Evolutionary conservation across 345 rosid species (phyloP).

Genomic region (Salix viminalis): DNA sequence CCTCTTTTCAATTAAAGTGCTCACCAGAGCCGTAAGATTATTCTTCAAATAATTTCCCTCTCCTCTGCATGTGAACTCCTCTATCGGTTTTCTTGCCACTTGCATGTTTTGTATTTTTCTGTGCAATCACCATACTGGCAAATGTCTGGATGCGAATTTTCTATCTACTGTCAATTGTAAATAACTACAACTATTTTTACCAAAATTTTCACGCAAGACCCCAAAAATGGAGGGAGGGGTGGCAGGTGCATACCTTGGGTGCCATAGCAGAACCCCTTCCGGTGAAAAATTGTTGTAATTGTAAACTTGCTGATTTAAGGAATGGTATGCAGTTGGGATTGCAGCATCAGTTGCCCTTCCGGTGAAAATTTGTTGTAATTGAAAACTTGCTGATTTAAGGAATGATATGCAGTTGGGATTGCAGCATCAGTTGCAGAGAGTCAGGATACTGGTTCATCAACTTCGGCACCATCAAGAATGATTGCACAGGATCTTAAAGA

Average conservation of each 20-base stretch:
- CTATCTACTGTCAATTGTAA: neutral
- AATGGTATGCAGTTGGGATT: constrained; percentile 18
- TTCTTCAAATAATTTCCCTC: neutral
- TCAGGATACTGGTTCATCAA: constrained; percentile 75
- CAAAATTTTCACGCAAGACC: neutral
- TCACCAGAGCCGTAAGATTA: neutral
- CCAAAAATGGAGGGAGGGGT: neutral
- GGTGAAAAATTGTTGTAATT: neutral
- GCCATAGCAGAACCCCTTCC: neutral
- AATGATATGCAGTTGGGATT: constrained; percentile 19
- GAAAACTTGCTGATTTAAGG: constrained; percentile 3
- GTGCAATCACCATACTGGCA: neutral
- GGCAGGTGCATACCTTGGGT: neutral
- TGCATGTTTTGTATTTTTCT: neutral
- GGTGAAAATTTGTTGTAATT: neutral
- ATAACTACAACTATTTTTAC: neutral
- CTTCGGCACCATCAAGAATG: constrained; percentile 59
- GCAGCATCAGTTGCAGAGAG: constrained; percentile 78
- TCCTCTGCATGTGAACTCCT: neutral
- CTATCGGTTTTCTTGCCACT: neutral
- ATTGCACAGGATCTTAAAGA: constrained; percentile 67
- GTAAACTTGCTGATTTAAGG: constrained; percentile 1
- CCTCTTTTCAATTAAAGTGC: neutral
- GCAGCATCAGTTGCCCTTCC: constrained; percentile 20
- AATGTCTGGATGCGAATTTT: neutral